phyloP scores from a whole-genome alignment of 768 basidiomycete genomes.

The Roridomyces roridus region DNA sequence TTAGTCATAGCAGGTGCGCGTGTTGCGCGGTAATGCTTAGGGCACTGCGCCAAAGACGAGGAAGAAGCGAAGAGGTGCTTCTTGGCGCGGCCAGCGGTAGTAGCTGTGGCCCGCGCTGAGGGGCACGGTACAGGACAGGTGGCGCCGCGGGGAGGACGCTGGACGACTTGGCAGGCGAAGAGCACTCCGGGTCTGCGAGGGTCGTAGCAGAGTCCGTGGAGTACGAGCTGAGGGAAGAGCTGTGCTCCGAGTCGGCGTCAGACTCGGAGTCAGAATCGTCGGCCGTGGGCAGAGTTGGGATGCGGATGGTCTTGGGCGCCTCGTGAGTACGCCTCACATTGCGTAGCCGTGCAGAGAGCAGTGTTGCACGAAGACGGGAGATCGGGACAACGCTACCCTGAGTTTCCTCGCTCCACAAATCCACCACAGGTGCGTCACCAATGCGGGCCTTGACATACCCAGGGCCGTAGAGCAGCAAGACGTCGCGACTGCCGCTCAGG shows the following conservation, averaged over 20 bases:
- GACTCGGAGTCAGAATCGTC: neutral
- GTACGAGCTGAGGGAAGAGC: neutral
- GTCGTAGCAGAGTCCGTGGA: neutral
- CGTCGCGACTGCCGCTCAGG: neutral
- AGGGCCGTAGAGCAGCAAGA: constrained; percentile 17
- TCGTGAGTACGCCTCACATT: neutral
- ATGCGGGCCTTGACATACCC: constrained; percentile 18
- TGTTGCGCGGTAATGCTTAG: too few species aligned
- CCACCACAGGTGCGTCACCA: neutral
- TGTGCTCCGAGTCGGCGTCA: neutral
- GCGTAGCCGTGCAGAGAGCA: neutral
- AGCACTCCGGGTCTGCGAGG: neutral
- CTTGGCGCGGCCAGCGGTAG: too few species aligned
- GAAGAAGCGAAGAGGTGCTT: too few species aligned
- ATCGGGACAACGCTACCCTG: constrained; percentile 8
- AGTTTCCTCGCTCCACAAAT: constrained; percentile 7
- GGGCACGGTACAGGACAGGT: too few species aligned
- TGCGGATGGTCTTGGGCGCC: neutral
- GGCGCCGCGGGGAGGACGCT: neutral
- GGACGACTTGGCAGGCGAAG: neutral
- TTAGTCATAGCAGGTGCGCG: too few species aligned
- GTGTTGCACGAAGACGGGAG: neutral
- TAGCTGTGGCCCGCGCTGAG: too few species aligned
- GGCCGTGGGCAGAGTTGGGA: neutral
- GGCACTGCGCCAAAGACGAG: too few species aligned